Percentiles rank a stretch among this genome's conserved stretches.
phyloP scores from a whole-genome alignment of 768 basidiomycete genomes.

The Boletus tomentosulus region DNA sequence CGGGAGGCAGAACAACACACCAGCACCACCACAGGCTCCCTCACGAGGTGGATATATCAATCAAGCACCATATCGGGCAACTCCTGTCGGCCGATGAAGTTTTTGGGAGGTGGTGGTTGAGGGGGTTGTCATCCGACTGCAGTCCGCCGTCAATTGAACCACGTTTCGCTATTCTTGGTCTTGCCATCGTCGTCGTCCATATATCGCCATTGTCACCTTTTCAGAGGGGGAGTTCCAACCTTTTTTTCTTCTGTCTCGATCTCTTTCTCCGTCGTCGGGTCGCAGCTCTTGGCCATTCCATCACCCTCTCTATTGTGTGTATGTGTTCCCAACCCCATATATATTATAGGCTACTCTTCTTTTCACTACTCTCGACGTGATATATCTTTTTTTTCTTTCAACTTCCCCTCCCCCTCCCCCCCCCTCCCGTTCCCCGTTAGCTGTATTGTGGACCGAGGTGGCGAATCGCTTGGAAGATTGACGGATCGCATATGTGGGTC shows the following conservation, averaged over 20 bases:
- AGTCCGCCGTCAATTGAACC: constrained; percentile 10
- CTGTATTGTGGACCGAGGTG: constrained; percentile 18
- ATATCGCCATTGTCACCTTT: constrained; percentile 11
- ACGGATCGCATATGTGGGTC: constrained; percentile 11
- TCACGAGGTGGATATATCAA: constrained; percentile 21
- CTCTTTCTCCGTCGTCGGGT: constrained; percentile 10
- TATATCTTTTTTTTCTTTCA: constrained; percentile 7
- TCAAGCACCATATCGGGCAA: constrained; percentile 26
- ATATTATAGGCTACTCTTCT: constrained; percentile 28
- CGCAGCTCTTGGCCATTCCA: constrained; percentile 8
- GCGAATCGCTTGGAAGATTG: constrained; percentile 11
- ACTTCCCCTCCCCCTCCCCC: not conserved
- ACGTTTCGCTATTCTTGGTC: constrained; percentile 15
- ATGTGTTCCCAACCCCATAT: constrained; percentile 26
- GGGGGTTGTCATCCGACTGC: constrained; percentile 10
- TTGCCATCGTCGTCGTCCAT: constrained; percentile 7
- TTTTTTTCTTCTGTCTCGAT: constrained; percentile 9
- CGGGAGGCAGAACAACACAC: constrained; percentile 27
- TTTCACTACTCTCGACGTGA: constrained; percentile 19
- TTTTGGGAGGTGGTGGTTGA: not conserved
- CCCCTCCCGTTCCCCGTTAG: not conserved
- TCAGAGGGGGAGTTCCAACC: constrained; percentile 8
- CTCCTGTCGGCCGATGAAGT: constrained; percentile 27
- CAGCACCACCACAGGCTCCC: constrained; percentile 18
- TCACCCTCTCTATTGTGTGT: constrained; percentile 13